phyloP scores from a whole-genome alignment of 805 yeast genomes.

The Blastobotrys chiropterorum region DNA sequence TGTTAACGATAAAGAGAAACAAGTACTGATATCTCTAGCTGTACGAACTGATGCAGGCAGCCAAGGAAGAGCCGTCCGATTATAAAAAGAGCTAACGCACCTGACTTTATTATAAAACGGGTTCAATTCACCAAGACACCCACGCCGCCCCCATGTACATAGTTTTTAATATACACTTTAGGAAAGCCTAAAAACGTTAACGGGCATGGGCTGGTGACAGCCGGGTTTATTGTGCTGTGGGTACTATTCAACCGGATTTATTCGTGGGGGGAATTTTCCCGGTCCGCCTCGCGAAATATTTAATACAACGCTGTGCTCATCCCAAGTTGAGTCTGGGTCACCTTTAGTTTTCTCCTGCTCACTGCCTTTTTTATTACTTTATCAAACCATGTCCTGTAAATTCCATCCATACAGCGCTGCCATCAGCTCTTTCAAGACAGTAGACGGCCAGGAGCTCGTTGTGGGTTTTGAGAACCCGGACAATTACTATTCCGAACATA shows the following conservation, averaged over 20 bases:
- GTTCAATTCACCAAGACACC: slow-evolving; percentile 13
- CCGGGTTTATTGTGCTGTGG: background rate
- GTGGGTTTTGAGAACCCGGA: slow-evolving; percentile 18
- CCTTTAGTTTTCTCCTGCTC: background rate
- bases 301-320: background rate
- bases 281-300: background rate
- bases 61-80: slow-evolving; percentile 32
- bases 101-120: too few relatives aligned
- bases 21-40: too few relatives aligned
- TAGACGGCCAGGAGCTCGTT: slow-evolving; percentile 19
- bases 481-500: slow-evolving; percentile 27
- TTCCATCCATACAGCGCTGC: slow-evolving; percentile 17
- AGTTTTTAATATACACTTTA: background rate
- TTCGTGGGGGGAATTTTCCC: slow-evolving; percentile 1
- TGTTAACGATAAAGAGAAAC: too few relatives aligned
- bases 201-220: too few relatives aligned
- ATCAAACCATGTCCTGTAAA: background rate
- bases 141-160: slow-evolving; percentile 10
- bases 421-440: slow-evolving; percentile 20
- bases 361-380: background rate
- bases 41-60: slow-evolving; percentile 41
- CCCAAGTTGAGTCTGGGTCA: background rate
- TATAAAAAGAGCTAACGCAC: slow-evolving; percentile 24
- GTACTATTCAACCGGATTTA: background rate
- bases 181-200: too few relatives aligned